Evolutionary conservation across 1,284 basidiomycete species (phyloP), one percentile per base, ranked within the genome.

Genomic region (Tylopilus sp.): DNA sequence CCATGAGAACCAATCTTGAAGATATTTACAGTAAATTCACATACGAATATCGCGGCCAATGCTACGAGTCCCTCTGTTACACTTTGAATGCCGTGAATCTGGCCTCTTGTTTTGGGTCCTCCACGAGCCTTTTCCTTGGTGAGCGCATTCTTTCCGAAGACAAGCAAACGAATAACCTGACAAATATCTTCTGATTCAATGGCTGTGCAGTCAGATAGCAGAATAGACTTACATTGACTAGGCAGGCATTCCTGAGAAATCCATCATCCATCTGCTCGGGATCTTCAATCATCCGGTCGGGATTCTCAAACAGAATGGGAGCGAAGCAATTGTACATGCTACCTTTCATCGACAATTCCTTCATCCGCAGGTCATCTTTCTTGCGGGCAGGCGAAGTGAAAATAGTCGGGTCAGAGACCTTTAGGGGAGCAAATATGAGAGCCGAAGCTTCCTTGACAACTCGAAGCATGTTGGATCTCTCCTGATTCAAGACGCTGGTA

Each of bases 381-480:
- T 58, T 68, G 35, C 10, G 3, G 7, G 41, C 50, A 6, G 42
- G 10, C 2, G 41, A 66, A 31, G 39, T 42, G 6, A 62, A 66
- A 10, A 59, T 66, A 1, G 34, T 66, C 4, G 34, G 9, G 39
- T 66, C 34, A 3, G 21, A 19, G 3, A 68, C 13, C 41, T 62
- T 59, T 23, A 68, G 34, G 8, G 39, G 48, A 55, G 61, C 37
- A 14, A 69, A 69, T 8, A 69, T 19, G 10, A 59, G 52, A 12
- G 60, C 6, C 0, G 42, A 31, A 7, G 50, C 39, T 48, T 69
- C 61, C 64, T 66, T 69, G 29, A 69, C 21, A 7, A n/a, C 56
- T 16, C 2, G 39, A 14, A 69, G 65, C 27, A 69, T 67, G 10
- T 69, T 67, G 16, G 65, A 67, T 27, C 56, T 39, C 21, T 69